Conservation (phyloP, 441 rosid genomes). For the Gossypium lobatum region DNA sequence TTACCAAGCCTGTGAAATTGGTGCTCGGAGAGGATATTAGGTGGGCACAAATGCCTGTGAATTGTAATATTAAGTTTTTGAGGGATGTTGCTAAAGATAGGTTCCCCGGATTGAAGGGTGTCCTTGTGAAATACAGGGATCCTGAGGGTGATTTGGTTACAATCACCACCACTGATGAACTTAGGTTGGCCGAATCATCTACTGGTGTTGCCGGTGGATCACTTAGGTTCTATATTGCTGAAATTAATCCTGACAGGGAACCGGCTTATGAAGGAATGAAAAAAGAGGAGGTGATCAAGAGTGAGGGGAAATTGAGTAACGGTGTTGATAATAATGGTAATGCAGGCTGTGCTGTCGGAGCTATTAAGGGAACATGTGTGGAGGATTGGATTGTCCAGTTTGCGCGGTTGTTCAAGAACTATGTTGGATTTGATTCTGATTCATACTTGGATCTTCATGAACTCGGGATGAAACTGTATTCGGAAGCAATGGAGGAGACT, state of each 20-base stretch:
- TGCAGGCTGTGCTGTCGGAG: slow-evolving; percentile 27
- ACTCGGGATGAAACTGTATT: slow-evolving; percentile 83
- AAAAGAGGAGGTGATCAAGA: slow-evolving; percentile 24
- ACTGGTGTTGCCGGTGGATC: slow-evolving; percentile 51
- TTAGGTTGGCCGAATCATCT: slow-evolving; percentile 62
- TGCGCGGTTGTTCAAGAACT: slow-evolving; percentile 81
- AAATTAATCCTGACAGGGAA: slow-evolving; percentile 68
- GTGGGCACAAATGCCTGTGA: slow-evolving; percentile 70
- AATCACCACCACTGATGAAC: slow-evolving; percentile 75
- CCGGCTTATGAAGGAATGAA: slow-evolving; percentile 54
- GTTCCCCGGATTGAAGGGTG: slow-evolving; percentile 63
- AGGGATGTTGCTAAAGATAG: slow-evolving; percentile 73
- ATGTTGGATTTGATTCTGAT: slow-evolving; percentile 93
- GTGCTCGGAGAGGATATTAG: slow-evolving; percentile 91
- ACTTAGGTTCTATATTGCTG: slow-evolving; percentile 62
- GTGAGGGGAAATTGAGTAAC: slow-evolving; percentile 24
- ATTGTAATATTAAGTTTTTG: slow-evolving; percentile 51
- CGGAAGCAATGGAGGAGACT: slow-evolving; percentile 94
- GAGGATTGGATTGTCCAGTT: slow-evolving; percentile 89
- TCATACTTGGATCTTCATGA: slow-evolving; percentile 86
- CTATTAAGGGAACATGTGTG: slow-evolving; percentile 37
- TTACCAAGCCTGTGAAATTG: slow-evolving; percentile 69
- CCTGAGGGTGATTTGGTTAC: slow-evolving; percentile 91
- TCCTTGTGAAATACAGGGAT: slow-evolving; percentile 77
- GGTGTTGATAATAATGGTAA: slow-evolving; percentile 42